Conservation (phyloP, 2,329 filamentous ascomycete genomes). For the Corynespora cassiicola region DNA sequence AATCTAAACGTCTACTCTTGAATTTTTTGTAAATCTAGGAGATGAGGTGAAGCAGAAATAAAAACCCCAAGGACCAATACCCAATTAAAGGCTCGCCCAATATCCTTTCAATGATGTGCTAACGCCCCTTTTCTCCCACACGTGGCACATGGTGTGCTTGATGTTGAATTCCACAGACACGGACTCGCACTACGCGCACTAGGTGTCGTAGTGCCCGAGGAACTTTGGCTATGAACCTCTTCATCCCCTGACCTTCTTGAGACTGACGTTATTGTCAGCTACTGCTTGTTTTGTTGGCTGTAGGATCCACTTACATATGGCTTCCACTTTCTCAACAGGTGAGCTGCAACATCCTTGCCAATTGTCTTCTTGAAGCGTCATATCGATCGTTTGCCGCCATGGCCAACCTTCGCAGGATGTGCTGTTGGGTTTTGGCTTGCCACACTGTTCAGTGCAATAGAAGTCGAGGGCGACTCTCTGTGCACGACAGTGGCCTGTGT, state of each 20-base stretch:
- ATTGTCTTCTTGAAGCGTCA: constrained; percentile 9
- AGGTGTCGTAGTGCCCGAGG: not conserved
- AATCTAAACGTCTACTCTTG: no score
- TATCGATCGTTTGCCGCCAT: constrained; percentile 13
- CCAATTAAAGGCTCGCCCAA: no score
- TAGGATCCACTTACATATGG: constrained; percentile 3
- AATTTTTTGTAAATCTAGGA: constrained; percentile 1
- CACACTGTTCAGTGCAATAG: constrained; percentile 21
- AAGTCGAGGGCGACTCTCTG: constrained; percentile 27
- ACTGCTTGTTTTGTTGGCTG: not conserved
- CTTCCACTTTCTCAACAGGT: constrained; percentile 3
- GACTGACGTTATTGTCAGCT: constrained; percentile 1
- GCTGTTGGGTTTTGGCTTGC: no score
- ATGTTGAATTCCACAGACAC: not conserved
- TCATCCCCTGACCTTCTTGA: not conserved
- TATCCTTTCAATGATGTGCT: constrained; percentile 2
- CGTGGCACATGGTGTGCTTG: not conserved
- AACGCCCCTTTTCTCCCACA: not conserved
- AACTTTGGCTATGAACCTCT: not conserved
- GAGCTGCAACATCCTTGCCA: constrained; percentile 16
- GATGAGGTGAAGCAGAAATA: not conserved
- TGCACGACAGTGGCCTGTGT: constrained; percentile 32
- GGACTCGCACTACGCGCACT: not conserved
- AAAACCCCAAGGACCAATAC: no score
- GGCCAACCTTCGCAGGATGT: constrained; percentile 13